Conservation (phyloP, 352 stramenopile genomes). For the Phytopythium cucurbitacearum region DNA sequence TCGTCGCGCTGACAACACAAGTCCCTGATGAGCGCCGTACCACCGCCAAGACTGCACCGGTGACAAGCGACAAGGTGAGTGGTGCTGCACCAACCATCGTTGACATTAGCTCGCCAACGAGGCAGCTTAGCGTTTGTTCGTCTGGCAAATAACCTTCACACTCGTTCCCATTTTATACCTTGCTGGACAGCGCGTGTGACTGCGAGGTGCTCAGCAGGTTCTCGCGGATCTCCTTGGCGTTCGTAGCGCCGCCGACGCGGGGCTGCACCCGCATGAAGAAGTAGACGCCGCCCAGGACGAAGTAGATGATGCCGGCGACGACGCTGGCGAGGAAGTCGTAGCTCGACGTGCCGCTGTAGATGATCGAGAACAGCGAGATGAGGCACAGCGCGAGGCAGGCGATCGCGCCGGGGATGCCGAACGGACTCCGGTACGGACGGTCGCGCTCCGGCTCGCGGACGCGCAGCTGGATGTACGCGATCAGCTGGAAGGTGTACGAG, state of each 20-base stretch:
- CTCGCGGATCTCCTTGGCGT: constrained; percentile 27
- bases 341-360: constrained; percentile 52
- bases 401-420: constrained; percentile 43
- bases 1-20: no score
- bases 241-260: constrained; percentile 15
- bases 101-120: no score
- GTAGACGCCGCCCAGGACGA: constrained; percentile 38
- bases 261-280: constrained; percentile 38
- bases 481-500: constrained; percentile 57
- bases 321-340: constrained; percentile 61
- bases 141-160: not conserved
- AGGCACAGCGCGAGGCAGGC: constrained; percentile 40
- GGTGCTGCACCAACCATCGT: no score
- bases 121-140: no score
- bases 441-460: constrained; percentile 40
- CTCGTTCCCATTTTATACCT: constrained; percentile 10
- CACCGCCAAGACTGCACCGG: no score
- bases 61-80: no score
- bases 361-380: constrained; percentile 51
- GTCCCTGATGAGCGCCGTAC: no score
- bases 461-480: constrained; percentile 52
- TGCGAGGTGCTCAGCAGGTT: constrained; percentile 24
- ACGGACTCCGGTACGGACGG: constrained; percentile 50
- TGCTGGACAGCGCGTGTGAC: constrained; percentile 9
- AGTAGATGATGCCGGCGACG: constrained; percentile 50